A percentile compares a stretch with the other conserved stretches of the same genome.
Conservation (phyloP, 148 eudicot species). For the Linanthus parryae region DNA sequence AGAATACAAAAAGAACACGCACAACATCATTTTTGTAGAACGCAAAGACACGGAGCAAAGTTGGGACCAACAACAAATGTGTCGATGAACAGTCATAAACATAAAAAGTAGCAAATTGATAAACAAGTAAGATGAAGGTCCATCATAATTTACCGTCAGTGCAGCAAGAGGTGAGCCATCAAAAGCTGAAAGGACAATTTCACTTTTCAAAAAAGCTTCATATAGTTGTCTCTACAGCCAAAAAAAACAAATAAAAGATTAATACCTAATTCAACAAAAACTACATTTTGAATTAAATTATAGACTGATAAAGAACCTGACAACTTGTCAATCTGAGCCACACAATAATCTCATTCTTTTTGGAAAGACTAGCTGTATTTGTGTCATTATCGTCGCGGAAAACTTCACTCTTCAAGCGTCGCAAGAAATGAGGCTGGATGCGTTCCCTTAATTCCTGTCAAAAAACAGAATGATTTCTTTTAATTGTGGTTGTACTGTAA, state of each 20-base stretch:
- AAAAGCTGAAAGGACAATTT: conserved; percentile 91
- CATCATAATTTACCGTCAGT: conserved; percentile 94
- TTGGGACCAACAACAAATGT: too few species aligned
- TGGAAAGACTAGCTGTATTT: conserved; percentile 51
- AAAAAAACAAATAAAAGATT: conserved; percentile 9
- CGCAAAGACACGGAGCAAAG: too few species aligned
- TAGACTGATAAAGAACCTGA: conserved; percentile 48
- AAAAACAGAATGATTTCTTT: background rate
- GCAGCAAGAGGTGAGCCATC: conserved; percentile 99
- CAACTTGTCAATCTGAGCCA: conserved; percentile 77
- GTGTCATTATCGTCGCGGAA: conserved; percentile 43
- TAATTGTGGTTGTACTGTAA: too few species aligned
- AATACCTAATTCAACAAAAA: conserved; percentile 2
- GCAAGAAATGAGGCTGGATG: conserved; percentile 87
- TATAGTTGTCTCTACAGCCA: conserved; percentile 72
- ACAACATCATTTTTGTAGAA: too few species aligned
- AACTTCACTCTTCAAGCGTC: conserved; percentile 91
- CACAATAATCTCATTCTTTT: conserved; percentile 87
- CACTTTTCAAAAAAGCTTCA: conserved; percentile 94
- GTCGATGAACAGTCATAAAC: too few species aligned
- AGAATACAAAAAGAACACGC: too few species aligned
- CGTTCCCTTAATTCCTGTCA: conserved; percentile 73
- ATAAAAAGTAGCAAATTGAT: too few species aligned
- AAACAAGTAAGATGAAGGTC: too few species aligned
- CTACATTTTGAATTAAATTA: background rate